phyloP scores from a whole-genome alignment of 148 eudicot genomes.

The Rhododendron vialii region DNA sequence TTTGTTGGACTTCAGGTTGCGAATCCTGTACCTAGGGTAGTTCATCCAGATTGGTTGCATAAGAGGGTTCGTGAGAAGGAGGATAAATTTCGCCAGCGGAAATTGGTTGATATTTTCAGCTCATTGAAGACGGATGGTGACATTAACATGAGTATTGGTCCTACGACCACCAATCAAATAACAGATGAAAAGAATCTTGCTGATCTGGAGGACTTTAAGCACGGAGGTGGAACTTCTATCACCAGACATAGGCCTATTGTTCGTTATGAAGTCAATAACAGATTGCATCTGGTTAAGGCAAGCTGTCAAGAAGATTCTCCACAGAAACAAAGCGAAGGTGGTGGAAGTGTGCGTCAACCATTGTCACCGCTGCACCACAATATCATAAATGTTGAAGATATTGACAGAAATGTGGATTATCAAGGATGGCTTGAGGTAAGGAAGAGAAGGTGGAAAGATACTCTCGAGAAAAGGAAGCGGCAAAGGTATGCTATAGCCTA shows the following conservation, averaged over 20 bases:
- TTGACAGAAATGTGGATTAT: slow-evolving; percentile 73
- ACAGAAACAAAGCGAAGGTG: slow-evolving; percentile 23
- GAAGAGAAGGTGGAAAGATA: slow-evolving; percentile 94
- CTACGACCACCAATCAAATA: slow-evolving; percentile 19
- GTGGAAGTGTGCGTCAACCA: slow-evolving; percentile 15
- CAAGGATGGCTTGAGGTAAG: slow-evolving; percentile 85
- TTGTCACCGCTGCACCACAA: slow-evolving; percentile 26
- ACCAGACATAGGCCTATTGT: slow-evolving; percentile 59
- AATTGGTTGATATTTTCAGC: slow-evolving; percentile 70
- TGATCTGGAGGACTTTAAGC: slow-evolving; percentile 84
- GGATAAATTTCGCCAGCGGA: slow-evolving; percentile 88
- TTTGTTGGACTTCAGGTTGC: slow-evolving; percentile 52
- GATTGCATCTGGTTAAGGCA: slow-evolving; percentile 20
- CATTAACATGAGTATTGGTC: slow-evolving; percentile 25
- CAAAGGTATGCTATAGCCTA: slow-evolving; percentile 44
- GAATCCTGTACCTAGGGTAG: slow-evolving; percentile 97
- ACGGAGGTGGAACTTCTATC: slow-evolving; percentile 31
- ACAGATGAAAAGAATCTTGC: slow-evolving; percentile 31
- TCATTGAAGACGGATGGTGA: slow-evolving; percentile 34
- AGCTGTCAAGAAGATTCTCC: slow-evolving; percentile 16
- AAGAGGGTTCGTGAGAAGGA: slow-evolving; percentile 96
- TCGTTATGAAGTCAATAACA: slow-evolving; percentile 50
- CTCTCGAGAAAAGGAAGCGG: slow-evolving; percentile 68
- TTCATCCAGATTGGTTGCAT: slow-evolving; percentile 98
- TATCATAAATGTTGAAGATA: slow-evolving; percentile 25